Evolutionary conservation across 768 basidiomycete species (phyloP), one percentile per base, ranked within the genome.

Genomic region (Pulveroboletus ravenelii): DNA sequence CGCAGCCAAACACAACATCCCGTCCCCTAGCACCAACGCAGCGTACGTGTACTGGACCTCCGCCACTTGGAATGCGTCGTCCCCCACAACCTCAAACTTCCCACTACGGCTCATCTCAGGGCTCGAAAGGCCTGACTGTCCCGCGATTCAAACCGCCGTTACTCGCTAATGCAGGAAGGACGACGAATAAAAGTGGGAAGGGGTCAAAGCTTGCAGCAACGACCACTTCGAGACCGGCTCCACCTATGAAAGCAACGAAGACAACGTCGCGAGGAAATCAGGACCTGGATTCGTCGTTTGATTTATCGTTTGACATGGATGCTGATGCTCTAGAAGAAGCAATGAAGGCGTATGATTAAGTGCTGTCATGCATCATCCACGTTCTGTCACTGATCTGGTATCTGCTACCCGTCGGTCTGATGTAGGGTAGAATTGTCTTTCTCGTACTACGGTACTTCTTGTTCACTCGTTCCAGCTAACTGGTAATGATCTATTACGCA

Each of bases 261-360:
- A 45, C 29, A 5, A 23, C 31, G 13, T 34, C 6, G 39, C 57
- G 38, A 36, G 15, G 27, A 17, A 15, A 2, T 20, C 46, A 50
- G 38, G 64, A 66, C 18, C 44, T 61, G 5, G 67, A 69, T 30
- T 67, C 67, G 20, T 67, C 66, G 0, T 67, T 67, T 34, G 66
- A 69, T 32, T 34, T 67, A 14, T 67, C 66, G 10, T 69, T 67
- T 46, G 65, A 57, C 25, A 10, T 67, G 54, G 66, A 67, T 34
- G 48, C 45, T 2, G 66, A 67, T 25, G 57, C 53, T 1, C 47
- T 69, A n/a, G 66, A 67, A 50, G 66, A 65, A 45, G 54, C 61
- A 6, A 67, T 67, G 67, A 63, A 56, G 37, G 57, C 61, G 4
- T 67, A 69, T 39, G 65, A 69, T 47, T 66, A 42, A 56, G 14